Evolutionary conservation across 2,329 filamentous ascomycete genomes (phyloP).

Genomic region (Sporothrix globosa): DNA sequence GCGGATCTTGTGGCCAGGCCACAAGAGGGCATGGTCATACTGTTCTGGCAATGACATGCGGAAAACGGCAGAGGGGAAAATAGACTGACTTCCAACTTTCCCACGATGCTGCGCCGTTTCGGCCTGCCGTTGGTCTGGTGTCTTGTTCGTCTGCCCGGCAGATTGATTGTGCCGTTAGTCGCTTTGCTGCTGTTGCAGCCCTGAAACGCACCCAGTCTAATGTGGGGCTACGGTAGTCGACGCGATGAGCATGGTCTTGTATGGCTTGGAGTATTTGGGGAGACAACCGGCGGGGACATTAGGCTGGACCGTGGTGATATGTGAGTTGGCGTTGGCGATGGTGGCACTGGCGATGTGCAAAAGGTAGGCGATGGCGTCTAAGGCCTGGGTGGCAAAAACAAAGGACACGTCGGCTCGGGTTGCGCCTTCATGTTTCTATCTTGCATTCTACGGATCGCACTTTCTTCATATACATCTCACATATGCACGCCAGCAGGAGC

Average conservation of each 20-base stretch:
- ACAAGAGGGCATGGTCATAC: neutral
- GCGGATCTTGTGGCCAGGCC: slow-evolving; percentile 6
- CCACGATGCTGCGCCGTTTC: neutral
- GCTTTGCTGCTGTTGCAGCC: slow-evolving; percentile 2
- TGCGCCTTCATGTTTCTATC: slow-evolving; percentile 6
- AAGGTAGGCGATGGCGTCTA: neutral
- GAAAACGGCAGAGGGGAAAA: neutral
- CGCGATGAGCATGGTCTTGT: slow-evolving; percentile 2
- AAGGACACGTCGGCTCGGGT: neutral
- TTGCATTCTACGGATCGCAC: slow-evolving; percentile 13
- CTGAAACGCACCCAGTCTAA: neutral
- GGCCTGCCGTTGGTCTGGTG: neutral
- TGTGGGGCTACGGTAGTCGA: neutral
- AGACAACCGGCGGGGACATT: neutral
- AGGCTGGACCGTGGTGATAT: slow-evolving; percentile 2
- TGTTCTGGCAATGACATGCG: neutral
- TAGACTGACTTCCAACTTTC: neutral
- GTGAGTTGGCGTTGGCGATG: slow-evolving; percentile 14
- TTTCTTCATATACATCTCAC: neutral
- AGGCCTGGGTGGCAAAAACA: slow-evolving; percentile 9
- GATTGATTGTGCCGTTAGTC: slow-evolving; percentile 2
- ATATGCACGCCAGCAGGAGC: neutral
- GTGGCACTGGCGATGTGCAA: slow-evolving; percentile 7
- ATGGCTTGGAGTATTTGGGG: neutral
- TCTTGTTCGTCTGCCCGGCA: neutral